These are phyloP conservation scores for Strobilomyces dryophilus DNA, from an alignment of 768 basidiomycete genomes.

Conservation along the genomic window DNA sequence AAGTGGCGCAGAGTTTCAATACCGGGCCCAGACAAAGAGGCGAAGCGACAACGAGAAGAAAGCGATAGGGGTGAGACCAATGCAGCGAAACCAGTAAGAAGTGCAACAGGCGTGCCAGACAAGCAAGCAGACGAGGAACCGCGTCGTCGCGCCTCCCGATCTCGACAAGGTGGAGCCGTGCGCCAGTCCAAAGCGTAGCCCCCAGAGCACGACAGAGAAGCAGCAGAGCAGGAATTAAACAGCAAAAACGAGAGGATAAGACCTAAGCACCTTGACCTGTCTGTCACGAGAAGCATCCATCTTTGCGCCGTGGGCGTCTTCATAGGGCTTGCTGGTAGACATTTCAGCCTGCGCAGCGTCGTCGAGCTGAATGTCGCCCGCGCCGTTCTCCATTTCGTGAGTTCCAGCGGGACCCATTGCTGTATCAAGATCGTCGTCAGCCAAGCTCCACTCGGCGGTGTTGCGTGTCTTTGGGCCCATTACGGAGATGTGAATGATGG, in stretches of 20 bases:
- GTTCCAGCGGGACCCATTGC: conserved; percentile 39
- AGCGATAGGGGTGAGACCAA: conserved; percentile 34
- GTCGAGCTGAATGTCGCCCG: conserved; percentile 38
- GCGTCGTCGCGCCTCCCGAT: conserved; percentile 3
- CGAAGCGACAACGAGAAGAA: conserved; percentile 46
- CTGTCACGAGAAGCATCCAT: conserved; percentile 59
- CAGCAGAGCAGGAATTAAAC: conserved; percentile 21
- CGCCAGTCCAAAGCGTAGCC: conserved; percentile 18
- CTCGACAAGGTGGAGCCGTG: conserved; percentile 26
- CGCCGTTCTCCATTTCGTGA: conserved; percentile 42
- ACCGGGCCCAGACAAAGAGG: conserved; percentile 49
- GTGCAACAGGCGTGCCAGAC: conserved; percentile 30
- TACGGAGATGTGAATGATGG: conserved; percentile 1
- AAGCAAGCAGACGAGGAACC: conserved; percentile 32
- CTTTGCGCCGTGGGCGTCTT: conserved; percentile 44
- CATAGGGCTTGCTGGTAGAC: conserved; percentile 20
- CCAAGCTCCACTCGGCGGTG: conserved; percentile 42
- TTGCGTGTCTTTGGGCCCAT: conserved; percentile 24
- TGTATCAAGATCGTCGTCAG: conserved; percentile 43
- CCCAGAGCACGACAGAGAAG: conserved; percentile 18
- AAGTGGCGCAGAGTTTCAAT: conserved; percentile 64
- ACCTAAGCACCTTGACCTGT: conserved; percentile 87
- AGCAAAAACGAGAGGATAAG: conserved; percentile 40
- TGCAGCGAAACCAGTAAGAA: conserved; percentile 28
- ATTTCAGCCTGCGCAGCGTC: conserved; percentile 22